Evolutionary conservation across 352 stramenopile genomes (phyloP), one percentile per base, ranked within the genome.

Genomic region (Thalassiosira gravida): DNA sequence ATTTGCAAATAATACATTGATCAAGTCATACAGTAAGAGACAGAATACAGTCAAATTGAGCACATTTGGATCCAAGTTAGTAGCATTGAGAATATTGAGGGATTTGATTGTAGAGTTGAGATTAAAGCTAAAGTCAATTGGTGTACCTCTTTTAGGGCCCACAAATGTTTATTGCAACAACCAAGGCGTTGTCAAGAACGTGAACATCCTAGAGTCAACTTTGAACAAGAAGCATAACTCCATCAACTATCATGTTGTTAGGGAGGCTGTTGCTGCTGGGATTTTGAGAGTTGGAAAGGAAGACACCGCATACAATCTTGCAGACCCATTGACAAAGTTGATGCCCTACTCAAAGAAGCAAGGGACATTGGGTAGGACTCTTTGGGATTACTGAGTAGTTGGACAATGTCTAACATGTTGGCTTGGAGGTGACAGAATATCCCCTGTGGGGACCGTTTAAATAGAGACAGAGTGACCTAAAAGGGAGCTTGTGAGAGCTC

Each of bases 61-160:
- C 42, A 86, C 77, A 29, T 89, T 75, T 77, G 73, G 77, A 27
- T 70, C 68, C 1, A 72, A 91, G 49, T 71, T 87, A 22, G 65
- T 85, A 18, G 74, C 77, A 35, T 65, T 87, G 69, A 46, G 68
- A 24, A 77, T 78, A 22, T 67, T 62, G 16, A 74, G 69, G 11
- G 82, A 91, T 20, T 30, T 84, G 62, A 67, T 84, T 30, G 47
- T 76, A 14, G 75, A 32, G 18, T 57, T 89, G 18, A 18, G 77
- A 13, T 84, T 88, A 18, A 91, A 91, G 49, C 35, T 88, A 1
- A 78, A 85, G 16, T 82, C 75, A 64, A 71, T 88, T 57, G 83
- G 75, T 11, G 39, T 86, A 1, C 76, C 63, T 13, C 35, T 87
- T 0, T 32, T 71, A 53, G 81, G 77, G 18, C 59, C 76, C 18